phyloP scores from a whole-genome alignment of 2,329 filamentous ascomycete species.

The Penicillium capsulatum region DNA sequence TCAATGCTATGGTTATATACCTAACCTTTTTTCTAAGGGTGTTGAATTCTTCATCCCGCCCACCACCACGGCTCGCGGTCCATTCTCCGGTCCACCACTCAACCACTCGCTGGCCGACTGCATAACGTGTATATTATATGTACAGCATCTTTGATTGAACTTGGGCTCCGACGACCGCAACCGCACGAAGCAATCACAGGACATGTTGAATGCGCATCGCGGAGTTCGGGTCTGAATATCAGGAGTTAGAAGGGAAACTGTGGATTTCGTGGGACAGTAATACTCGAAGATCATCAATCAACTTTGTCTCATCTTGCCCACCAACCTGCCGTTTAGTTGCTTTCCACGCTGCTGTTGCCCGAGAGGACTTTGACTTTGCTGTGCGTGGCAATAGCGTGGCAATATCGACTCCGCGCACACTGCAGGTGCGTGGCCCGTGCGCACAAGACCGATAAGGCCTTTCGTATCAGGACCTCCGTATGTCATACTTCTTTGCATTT shows the following conservation, averaged over 20 bases:
- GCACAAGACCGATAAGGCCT: constrained; percentile 19
- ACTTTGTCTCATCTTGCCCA: no score
- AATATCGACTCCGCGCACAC: no score
- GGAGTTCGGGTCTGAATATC: no score
- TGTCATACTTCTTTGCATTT: constrained; percentile 26
- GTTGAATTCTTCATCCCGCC: no score
- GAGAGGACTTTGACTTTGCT: no score
- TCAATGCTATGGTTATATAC: no score
- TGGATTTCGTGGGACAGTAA: no score
- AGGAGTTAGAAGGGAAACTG: no score
- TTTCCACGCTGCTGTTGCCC: no score
- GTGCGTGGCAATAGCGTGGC: constrained; percentile 12
- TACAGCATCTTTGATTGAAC: constrained; percentile 20
- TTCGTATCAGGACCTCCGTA: constrained; percentile 19
- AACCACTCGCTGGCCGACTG: constrained; percentile 20
- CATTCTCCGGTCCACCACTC: constrained; percentile 12
- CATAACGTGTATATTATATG: constrained; percentile 27
- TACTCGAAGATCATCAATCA: no score
- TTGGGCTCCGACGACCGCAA: neutral
- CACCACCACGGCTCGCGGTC: neutral
- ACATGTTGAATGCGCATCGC: neutral
- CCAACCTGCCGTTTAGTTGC: no score
- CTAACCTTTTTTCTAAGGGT: no score
- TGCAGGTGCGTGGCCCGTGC: constrained; percentile 20
- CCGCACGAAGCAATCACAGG: neutral